Conservation (phyloP, 106 monocot species). For the Dioscorea zingiberensis region DNA sequence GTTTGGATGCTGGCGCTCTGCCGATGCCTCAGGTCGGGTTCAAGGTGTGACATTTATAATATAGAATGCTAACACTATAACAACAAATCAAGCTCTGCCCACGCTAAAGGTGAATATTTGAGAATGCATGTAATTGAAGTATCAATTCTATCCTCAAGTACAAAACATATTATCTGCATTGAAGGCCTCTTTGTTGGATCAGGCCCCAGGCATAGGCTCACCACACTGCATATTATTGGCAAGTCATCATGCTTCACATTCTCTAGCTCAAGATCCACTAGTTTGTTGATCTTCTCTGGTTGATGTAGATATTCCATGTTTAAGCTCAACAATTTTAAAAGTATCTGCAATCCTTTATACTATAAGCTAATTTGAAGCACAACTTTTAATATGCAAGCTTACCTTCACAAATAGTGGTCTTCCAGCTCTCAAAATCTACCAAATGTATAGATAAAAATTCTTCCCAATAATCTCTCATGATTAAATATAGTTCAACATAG, state of each 20-base stretch:
- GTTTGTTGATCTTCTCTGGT: background rate
- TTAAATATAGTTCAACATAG: background rate
- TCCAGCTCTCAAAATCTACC: constrained; percentile 98
- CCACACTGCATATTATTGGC: constrained; percentile 6
- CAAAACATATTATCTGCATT: constrained; percentile 9
- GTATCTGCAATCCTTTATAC: too few relatives aligned
- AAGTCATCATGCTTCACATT: constrained; percentile 3
- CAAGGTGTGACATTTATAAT: too few relatives aligned
- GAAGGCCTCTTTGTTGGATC: constrained; percentile 12
- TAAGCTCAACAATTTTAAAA: too few relatives aligned
- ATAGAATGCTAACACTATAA: background rate
- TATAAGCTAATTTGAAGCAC: too few relatives aligned
- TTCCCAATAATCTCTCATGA: background rate
- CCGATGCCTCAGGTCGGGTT: too few relatives aligned
- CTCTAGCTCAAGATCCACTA: background rate
- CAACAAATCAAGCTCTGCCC: constrained; percentile 7
- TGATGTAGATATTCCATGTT: constrained; percentile 1
- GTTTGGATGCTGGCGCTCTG: too few relatives aligned
- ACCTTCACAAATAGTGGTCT: constrained; percentile 16
- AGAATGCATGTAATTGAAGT: constrained; percentile 1
- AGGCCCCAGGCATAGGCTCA: constrained; percentile 8
- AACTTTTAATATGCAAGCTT: too few relatives aligned
- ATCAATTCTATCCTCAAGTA: constrained; percentile 8
- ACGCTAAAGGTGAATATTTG: background rate
- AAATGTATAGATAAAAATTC: constrained; percentile 40